Percentiles rank a stretch among this genome's conserved stretches.
These are phyloP conservation scores for Calocybe gangraenosa DNA, from an alignment of 768 basidiomycete species.

Conservation along the genomic window DNA sequence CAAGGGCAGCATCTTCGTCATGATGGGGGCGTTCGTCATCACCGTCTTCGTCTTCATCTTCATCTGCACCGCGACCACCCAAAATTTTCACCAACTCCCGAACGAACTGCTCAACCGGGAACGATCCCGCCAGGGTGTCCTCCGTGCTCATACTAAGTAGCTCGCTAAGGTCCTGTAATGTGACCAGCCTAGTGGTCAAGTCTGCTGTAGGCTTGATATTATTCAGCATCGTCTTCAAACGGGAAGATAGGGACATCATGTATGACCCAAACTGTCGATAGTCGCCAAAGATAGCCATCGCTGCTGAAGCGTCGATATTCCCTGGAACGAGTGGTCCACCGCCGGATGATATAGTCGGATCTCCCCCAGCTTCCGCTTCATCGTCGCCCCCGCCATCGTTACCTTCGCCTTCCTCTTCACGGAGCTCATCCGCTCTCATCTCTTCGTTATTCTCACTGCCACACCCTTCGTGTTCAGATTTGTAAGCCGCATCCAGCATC, in stretches of 20 bases:
- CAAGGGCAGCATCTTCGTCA: conserved; percentile 85
- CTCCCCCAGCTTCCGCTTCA: conserved; percentile 38
- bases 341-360: conserved; percentile 29
- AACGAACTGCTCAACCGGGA: conserved; percentile 89
- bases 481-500: conserved; percentile 66
- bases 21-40: conserved; percentile 59
- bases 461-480: conserved; percentile 44
- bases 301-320: conserved; percentile 63
- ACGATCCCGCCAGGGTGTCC: conserved; percentile 94
- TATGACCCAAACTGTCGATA: conserved; percentile 89
- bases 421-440: conserved; percentile 36
- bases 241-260: conserved; percentile 83
- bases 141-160: conserved; percentile 94
- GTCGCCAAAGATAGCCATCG: conserved; percentile 81
- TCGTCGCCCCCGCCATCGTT: conserved; percentile 46
- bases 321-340: conserved; percentile 43
- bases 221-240: conserved; percentile 86
- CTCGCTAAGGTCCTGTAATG: conserved; percentile 93
- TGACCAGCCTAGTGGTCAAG: conserved; percentile 80
- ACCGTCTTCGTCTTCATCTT: conserved; percentile 70
- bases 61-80: conserved; percentile 70
- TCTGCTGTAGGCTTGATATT: conserved; percentile 85
- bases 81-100: conserved; percentile 90
- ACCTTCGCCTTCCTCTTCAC: conserved; percentile 45
- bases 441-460: conserved; percentile 32